Percentiles rank a stretch among this genome's conserved stretches.
phyloP scores from a whole-genome alignment of 208 protist species.

The Crithidia sp. region DNA sequence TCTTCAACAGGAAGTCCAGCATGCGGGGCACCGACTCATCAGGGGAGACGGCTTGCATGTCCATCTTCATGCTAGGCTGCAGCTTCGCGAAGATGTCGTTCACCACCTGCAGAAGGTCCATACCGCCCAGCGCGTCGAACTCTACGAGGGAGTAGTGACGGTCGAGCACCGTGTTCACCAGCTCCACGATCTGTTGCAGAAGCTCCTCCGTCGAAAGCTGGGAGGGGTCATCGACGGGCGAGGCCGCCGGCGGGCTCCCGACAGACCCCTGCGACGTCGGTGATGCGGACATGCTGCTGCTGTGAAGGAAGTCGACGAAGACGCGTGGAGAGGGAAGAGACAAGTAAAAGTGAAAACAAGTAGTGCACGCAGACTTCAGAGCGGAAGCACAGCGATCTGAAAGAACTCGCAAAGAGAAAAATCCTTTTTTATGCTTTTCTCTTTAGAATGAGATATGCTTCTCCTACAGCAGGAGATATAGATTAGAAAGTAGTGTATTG shows the following conservation, averaged over 20 bases:
- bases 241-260: constrained; percentile 5
- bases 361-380: too few relatives aligned
- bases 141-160: constrained; percentile 87
- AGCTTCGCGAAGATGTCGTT: constrained; percentile 86
- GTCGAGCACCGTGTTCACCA: constrained; percentile 72
- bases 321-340: constrained; percentile 19
- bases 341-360: background rate
- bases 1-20: constrained; percentile 84
- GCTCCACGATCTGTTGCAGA: constrained; percentile 82
- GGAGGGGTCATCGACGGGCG: constrained; percentile 18
- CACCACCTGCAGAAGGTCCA: constrained; percentile 81
- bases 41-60: constrained; percentile 50
- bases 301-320: constrained; percentile 1
- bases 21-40: constrained; percentile 65
- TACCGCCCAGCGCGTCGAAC: constrained; percentile 76
- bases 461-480: background rate
- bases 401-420: constrained; percentile 9
- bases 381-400: background rate
- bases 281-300: constrained; percentile 28
- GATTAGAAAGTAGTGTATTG: background rate
- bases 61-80: constrained; percentile 62
- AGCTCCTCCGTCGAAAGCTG: constrained; percentile 72
- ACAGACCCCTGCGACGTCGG: constrained; percentile 17
- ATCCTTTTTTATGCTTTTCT: too few relatives aligned
- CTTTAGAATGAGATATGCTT: too few relatives aligned